Evolutionary conservation across 805 yeast species (phyloP), one percentile per base, ranked within the genome.

Genomic region (Hanseniaspora nectarophila): DNA sequence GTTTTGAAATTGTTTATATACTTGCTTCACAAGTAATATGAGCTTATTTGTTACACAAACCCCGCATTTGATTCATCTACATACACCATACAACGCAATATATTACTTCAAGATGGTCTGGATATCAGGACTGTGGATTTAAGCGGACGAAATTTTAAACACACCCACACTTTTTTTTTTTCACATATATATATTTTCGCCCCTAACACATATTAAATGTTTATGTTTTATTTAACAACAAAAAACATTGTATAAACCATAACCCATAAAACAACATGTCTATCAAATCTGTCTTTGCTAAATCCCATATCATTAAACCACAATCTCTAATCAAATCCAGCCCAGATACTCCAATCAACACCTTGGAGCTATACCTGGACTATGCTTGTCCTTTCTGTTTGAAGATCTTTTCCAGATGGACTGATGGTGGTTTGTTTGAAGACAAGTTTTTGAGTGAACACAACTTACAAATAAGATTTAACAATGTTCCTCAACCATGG

Each of bases 401-500:
- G 37, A 84, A 80, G 63, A 58, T 84, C 45, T 86, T 74, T 70
- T 66, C 70, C 51, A 80, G 79, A 52, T 62, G 85, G 54, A 70
- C 72, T 55, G 63, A 67, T 6, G 71, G 72, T 33, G 70, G 83
- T 7, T 70, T 79, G 37, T 88, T 87, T 18, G 56, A 61, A 28
- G 65, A 81, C 44, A 70, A 73, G 45, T 56, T 64, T 29, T 66
- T 71, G 51, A 67, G 70, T 48, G 75, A 80, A 1, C 72, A 71
- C 54, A 63, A 74, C 55, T 76, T 81, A 58, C 76, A 77, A 57
- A 73, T 85, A 55, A 75, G 79, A 10, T 77, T 82, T 64, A 74
- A 80, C 56, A 82, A 85, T 60, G 87, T 81, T 38, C 72, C 83
- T n/a, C 95, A 87, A 69, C 92, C 94, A 57, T 87, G 95, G 95